Base-by-base conservation (phyloP, 1,284 basidiomycete species). In the Marasmius tenuissimus region DNA sequence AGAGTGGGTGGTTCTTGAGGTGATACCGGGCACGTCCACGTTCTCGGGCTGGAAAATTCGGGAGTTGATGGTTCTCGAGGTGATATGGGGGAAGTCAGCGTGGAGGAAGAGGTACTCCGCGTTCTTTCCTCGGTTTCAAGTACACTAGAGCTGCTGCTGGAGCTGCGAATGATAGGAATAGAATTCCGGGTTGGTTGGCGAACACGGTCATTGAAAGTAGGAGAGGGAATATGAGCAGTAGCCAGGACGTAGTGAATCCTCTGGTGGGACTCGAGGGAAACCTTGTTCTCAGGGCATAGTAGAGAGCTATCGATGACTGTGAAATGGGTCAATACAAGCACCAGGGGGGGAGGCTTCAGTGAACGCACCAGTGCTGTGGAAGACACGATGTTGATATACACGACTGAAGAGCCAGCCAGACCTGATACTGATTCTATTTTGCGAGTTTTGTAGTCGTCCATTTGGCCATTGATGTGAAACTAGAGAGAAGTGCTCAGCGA, bases 351-450 rank as follows among this genome's bases (percentile, higher is more conserved):
- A 16, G 4, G 56, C 38, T 34, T 48, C 59, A 60, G 38, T 57
- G 59, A 35, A 79, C 91, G 76, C 67, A 94, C 92, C 72, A 94
- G 71, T 3, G 89, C 89, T 4, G 88, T 87, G 5, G 84, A 70
- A 22, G 88, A 93, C 39, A 97, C 78, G 49, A 85, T 67, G 72
- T 96, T 95, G 70, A 97, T 81, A 69, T 91, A 87, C 2, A 75
- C 76, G 10, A 97, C 80, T 4, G 87, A 87, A 0, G 92, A 92
- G 2, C 96, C 96, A 2, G 83, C 85, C 74, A 85, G 86, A 50
- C 89, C 87, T 16, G 93, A 89, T 52, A 96, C 92, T 70, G 96
- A 98, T 0, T 86, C 88, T 78, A 96, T 92, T 75, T 98, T 98
- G 27, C 84, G 86, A 27, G 27, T 27, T 27, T 27, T 27, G 27